phyloP scores from a whole-genome alignment of 495 filamentous ascomycete genomes.

The Aspergillus affinis region DNA sequence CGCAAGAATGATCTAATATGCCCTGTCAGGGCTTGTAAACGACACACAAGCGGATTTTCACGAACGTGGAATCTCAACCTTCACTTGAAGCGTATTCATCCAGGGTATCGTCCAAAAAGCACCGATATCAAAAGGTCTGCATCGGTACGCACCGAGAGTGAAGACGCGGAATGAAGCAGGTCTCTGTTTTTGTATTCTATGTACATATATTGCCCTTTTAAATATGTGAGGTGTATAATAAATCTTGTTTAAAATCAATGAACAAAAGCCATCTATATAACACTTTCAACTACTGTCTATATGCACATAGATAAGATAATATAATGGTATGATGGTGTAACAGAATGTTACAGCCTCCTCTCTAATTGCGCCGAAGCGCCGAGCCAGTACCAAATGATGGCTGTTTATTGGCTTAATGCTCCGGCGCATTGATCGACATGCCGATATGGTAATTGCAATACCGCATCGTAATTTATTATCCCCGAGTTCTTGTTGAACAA shows the following conservation, averaged over 20 bases:
- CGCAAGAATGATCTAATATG: slow-evolving; percentile 35
- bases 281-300: no score
- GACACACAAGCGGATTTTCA: slow-evolving; percentile 36
- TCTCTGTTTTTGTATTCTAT: neutral
- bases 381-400: neutral
- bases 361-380: slow-evolving; percentile 9
- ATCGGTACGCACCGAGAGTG: neutral
- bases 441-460: slow-evolving; percentile 8
- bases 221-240: no score
- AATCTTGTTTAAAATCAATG: no score
- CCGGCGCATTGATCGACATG: slow-evolving; percentile 9
- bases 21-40: slow-evolving; percentile 29
- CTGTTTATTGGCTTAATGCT: slow-evolving; percentile 3
- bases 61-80: slow-evolving; percentile 42
- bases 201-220: neutral
- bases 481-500: neutral
- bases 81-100: slow-evolving; percentile 38
- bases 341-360: no score
- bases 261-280: no score
- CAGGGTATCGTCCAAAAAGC: slow-evolving; percentile 13
- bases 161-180: neutral
- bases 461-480: slow-evolving; percentile 2
- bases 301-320: slow-evolving; percentile 3
- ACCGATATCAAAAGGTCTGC: neutral
- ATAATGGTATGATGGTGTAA: neutral